phyloP scores from a whole-genome alignment of 306 rosid genomes.

The Glycine tomentella region DNA sequence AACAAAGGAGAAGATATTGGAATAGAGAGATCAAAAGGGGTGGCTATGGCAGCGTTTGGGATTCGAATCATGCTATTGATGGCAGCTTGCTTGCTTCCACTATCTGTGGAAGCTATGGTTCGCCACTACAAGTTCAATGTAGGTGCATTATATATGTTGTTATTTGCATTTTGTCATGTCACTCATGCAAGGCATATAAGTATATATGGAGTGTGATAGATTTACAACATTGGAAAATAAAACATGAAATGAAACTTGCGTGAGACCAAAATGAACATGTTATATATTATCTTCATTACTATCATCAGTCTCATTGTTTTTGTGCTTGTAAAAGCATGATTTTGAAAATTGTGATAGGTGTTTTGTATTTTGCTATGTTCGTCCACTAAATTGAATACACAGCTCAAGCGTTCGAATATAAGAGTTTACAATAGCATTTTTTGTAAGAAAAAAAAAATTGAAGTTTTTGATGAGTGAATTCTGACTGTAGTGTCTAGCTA shows the following conservation, averaged over 20 bases:
- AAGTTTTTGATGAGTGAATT: not conserved
- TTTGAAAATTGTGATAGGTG: not conserved
- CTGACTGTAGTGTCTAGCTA: not conserved
- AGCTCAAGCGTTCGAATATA: not conserved
- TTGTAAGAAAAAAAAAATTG: not conserved
- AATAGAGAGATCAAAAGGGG: conserved; percentile 15
- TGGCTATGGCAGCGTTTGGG: conserved; percentile 7
- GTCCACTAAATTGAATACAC: not conserved
- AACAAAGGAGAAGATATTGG: not conserved
- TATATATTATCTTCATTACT: not conserved
- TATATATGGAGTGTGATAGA: not conserved
- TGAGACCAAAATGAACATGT: not conserved
- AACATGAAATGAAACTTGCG: not conserved
- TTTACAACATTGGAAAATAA: no score
- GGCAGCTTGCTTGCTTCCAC: conserved; percentile 46
- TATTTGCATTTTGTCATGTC: conserved; percentile 13
- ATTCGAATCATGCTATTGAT: conserved; percentile 35
- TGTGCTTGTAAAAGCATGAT: not conserved
- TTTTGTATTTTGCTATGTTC: not conserved
- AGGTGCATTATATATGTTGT: conserved; percentile 20
- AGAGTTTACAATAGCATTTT: not conserved
- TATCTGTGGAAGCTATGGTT: conserved; percentile 47
- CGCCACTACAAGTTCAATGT: conserved; percentile 61
- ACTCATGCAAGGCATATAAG: conserved; percentile 27
- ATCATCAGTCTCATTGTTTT: not conserved